phyloP scores from a whole-genome alignment of 2,329 filamentous ascomycete genomes.

The Aspergillus spinulosporus region DNA sequence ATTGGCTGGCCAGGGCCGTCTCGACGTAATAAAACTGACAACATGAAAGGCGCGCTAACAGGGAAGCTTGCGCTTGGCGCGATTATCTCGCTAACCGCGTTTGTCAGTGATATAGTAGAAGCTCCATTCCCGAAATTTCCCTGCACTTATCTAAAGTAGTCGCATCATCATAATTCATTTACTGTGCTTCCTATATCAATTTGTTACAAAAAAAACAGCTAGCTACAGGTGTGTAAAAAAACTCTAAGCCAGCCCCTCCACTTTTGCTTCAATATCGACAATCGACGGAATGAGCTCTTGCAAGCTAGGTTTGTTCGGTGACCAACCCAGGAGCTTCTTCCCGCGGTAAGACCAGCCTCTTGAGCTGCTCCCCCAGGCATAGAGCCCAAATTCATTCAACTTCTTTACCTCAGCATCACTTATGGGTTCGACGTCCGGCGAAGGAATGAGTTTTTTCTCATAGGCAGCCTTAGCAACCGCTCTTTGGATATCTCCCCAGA shows the following conservation, averaged over 20 bases:
- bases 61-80: constrained; percentile 8
- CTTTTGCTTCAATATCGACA: constrained; percentile 52
- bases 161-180: background rate
- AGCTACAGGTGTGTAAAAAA: background rate
- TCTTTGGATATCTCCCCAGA: constrained; percentile 43
- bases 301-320: constrained; percentile 47
- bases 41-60: constrained; percentile 1
- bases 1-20: constrained; percentile 10
- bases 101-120: background rate
- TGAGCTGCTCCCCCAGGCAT: constrained; percentile 43
- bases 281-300: constrained; percentile 56
- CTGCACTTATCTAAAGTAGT: no score
- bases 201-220: background rate
- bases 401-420: constrained; percentile 42
- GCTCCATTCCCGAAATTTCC: no score
- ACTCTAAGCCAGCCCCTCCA: constrained; percentile 33
- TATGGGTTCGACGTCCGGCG: constrained; percentile 40
- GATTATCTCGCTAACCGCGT: constrained; percentile 17
- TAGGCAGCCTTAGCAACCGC: constrained; percentile 48
- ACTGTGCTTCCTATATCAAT: background rate
- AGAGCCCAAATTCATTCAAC: constrained; percentile 38
- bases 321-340: constrained; percentile 42
- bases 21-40: constrained; percentile 9
- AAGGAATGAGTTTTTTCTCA: constrained; percentile 55
- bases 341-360: constrained; percentile 39